Percentiles rank a stretch among this genome's conserved stretches.
These are phyloP conservation scores for Daldinia vernicosa DNA, from an alignment of 495 filamentous ascomycete genomes.

Conservation along the genomic window DNA sequence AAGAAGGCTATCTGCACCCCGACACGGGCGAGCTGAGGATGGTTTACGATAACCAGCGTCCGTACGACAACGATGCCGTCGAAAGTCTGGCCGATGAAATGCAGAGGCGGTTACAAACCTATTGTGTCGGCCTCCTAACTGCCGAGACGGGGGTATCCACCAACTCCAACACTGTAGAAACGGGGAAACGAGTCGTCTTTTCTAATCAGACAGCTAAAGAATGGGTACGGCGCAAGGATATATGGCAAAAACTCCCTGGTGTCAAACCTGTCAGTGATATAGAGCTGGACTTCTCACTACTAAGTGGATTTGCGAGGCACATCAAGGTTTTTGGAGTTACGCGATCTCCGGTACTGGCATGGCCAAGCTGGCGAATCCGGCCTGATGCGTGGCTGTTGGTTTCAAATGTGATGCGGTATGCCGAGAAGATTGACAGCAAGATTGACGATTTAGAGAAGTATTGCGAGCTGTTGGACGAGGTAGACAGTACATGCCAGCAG, in stretches of 20 bases:
- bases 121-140: conserved; percentile 41
- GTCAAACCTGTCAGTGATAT: conserved; percentile 27
- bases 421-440: conserved; percentile 40
- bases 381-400: conserved; percentile 47
- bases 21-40: conserved; percentile 35
- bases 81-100: conserved; percentile 42
- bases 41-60: conserved; percentile 23
- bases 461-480: conserved; percentile 41
- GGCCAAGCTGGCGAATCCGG: conserved; percentile 44
- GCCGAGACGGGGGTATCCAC: conserved; percentile 34
- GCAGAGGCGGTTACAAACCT: conserved; percentile 36
- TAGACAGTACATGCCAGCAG: conserved; percentile 42
- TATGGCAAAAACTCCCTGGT: conserved; percentile 44
- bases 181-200: conserved; percentile 46
- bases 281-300: conserved; percentile 42
- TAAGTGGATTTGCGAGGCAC: conserved; percentile 46
- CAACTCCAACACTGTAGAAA: conserved; percentile 36
- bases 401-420: conserved; percentile 44
- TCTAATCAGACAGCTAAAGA: conserved; percentile 47
- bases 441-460: conserved; percentile 36
- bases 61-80: conserved; percentile 26
- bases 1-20: conserved; percentile 41
- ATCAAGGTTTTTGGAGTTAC: conserved; percentile 40
- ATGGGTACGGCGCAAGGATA: conserved; percentile 41
- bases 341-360: conserved; percentile 39